Percentiles rank a stretch among this genome's conserved stretches.
phyloP scores from a whole-genome alignment of 768 basidiomycete species.

The Trametes punicea region DNA sequence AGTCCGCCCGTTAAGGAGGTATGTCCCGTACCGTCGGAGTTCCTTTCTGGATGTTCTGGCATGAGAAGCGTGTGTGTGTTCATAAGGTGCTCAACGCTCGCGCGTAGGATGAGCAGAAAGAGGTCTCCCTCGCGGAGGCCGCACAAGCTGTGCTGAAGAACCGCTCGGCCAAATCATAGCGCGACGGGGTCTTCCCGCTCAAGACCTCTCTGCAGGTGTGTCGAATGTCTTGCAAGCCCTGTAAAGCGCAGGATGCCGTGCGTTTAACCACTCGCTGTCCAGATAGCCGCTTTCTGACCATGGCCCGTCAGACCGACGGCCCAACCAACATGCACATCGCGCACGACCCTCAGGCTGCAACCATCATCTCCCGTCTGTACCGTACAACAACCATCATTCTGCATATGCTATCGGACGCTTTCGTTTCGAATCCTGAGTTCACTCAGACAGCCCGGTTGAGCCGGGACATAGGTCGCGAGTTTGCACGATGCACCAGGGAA shows the following conservation, averaged over 20 bases:
- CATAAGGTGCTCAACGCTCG: not conserved
- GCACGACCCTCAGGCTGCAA: not conserved
- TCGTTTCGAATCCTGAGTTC: not conserved
- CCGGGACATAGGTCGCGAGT: not conserved
- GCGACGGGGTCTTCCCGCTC: too few species aligned
- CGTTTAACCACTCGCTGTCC: too few species aligned
- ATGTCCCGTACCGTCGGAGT: not conserved
- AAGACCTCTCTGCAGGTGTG: too few species aligned
- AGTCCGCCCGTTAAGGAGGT: conserved; percentile 2
- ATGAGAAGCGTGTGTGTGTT: too few species aligned
- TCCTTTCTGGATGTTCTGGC: too few species aligned
- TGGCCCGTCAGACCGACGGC: not conserved
- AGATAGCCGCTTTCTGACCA: too few species aligned
- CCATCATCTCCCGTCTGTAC: not conserved
- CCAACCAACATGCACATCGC: too few species aligned
- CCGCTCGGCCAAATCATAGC: conserved; percentile 1
- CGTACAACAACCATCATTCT: not conserved
- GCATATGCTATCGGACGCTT: not conserved
- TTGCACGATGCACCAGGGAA: too few species aligned
- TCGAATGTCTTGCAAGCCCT: too few species aligned
- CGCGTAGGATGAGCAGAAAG: conserved; percentile 10
- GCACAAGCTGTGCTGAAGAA: conserved; percentile 15
- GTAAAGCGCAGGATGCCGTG: too few species aligned
- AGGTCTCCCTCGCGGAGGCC: conserved; percentile 14
- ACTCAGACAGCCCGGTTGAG: not conserved